phyloP scores from a whole-genome alignment of 345 rosid species.

The Cardamine chenopodiifolia region DNA sequence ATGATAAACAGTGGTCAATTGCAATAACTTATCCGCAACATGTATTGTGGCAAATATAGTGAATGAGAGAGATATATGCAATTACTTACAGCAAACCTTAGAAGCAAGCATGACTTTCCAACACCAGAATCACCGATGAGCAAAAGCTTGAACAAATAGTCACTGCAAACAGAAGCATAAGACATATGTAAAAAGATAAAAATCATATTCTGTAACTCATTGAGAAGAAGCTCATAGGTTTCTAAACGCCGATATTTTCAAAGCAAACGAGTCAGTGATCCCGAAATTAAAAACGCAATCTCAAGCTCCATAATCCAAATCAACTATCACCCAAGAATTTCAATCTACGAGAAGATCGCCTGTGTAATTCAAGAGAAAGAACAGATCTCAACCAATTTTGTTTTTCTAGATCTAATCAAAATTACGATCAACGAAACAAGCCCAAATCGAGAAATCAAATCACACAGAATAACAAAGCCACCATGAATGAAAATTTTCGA shows the following conservation, averaged over 20 bases:
- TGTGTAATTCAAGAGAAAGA: background rate
- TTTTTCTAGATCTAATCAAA: conserved; percentile 29
- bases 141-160: conserved; percentile 50
- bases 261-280: background rate
- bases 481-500: background rate
- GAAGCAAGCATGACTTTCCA: conserved; percentile 50
- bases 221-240: conserved; percentile 3
- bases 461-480: background rate
- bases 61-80: background rate
- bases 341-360: background rate
- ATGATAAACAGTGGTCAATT: too few species aligned
- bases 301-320: conserved; percentile 2
- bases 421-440: background rate
- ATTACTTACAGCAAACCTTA: conserved; percentile 54
- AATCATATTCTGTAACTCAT: background rate
- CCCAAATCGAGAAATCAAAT: conserved; percentile 5
- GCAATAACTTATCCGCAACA: too few species aligned
- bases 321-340: background rate
- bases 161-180: conserved; percentile 37
- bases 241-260: background rate
- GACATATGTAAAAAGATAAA: background rate
- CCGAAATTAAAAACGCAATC: conserved; percentile 16
- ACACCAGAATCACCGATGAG: conserved; percentile 55
- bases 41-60: background rate
- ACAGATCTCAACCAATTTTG: conserved; percentile 18